These are phyloP conservation scores for Leccinellum rugosiceps DNA, from an alignment of 768 basidiomycete genomes.

Conservation along the genomic window DNA sequence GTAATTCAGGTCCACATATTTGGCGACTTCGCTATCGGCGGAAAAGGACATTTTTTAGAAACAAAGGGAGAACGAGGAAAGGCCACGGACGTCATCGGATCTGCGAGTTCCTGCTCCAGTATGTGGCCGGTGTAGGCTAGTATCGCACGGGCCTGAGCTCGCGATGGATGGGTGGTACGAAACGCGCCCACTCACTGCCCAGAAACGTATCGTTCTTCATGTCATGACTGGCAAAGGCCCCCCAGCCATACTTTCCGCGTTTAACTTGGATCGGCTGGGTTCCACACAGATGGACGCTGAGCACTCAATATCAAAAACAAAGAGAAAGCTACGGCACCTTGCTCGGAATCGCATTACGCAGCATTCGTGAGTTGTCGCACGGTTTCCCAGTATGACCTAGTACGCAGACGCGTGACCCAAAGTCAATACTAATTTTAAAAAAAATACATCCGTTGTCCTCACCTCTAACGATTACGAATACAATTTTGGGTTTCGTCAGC, in stretches of 20 bases:
- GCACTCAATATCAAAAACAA: not conserved
- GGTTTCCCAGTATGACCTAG: slow-evolving; percentile 19
- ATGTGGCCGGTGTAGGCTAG: slow-evolving; percentile 42
- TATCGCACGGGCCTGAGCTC: not conserved
- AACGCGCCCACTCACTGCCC: slow-evolving; percentile 27
- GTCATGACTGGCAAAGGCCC: slow-evolving; percentile 39
- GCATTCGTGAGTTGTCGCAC: slow-evolving; percentile 32
- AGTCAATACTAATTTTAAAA: not conserved
- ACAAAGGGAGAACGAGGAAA: not conserved
- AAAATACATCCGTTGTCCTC: not conserved
- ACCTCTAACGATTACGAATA: slow-evolving; percentile 20
- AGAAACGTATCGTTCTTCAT: slow-evolving; percentile 27
- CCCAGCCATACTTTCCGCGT: slow-evolving; percentile 38
- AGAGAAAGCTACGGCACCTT: slow-evolving; percentile 19
- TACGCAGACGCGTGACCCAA: not conserved
- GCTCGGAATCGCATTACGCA: slow-evolving; percentile 6
- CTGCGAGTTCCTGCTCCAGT: slow-evolving; percentile 12
- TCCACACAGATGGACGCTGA: not conserved
- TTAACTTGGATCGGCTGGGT: slow-evolving; percentile 36
- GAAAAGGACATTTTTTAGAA: not conserved
- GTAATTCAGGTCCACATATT: slow-evolving; percentile 32
- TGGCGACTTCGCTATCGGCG: slow-evolving; percentile 8
- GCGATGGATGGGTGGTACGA: not conserved
- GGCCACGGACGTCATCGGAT: slow-evolving; percentile 1
- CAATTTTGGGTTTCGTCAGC: too few species aligned